Conservation (phyloP, 768 basidiomycete species). For the Termitomyces bulborhizus region DNA sequence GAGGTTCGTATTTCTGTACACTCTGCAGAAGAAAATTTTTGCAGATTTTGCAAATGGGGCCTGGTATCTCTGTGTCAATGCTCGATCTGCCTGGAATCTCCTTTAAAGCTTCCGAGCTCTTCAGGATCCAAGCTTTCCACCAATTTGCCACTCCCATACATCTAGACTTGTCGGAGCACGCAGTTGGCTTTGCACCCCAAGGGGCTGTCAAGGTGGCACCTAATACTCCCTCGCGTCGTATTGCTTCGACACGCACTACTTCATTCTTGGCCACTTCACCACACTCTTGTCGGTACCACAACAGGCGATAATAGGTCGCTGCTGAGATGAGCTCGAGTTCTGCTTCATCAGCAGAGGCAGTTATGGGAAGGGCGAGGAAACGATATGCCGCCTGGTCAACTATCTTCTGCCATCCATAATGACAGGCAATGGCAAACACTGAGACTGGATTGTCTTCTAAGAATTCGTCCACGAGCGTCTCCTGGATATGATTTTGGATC, state of each 20-base stretch:
- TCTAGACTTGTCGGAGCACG: background rate
- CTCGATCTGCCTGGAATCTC: slow-evolving; percentile 5
- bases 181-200: slow-evolving; percentile 4
- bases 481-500: slow-evolving; percentile 26
- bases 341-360: slow-evolving; percentile 27
- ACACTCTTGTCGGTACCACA: slow-evolving; percentile 34
- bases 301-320: slow-evolving; percentile 32
- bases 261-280: slow-evolving; percentile 19
- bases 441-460: slow-evolving; percentile 31
- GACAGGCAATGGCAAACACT: slow-evolving; percentile 38
- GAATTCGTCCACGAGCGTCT: slow-evolving; percentile 26
- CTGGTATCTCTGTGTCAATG: slow-evolving; percentile 12
- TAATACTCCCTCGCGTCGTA: no score
- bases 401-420: slow-evolving; percentile 28
- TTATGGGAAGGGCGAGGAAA: slow-evolving; percentile 25
- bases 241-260: slow-evolving; percentile 9
- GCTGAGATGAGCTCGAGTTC: slow-evolving; percentile 37
- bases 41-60: slow-evolving; percentile 23
- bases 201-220: slow-evolving; percentile 1
- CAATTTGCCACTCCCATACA: slow-evolving; percentile 19
- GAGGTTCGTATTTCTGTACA: slow-evolving; percentile 23
- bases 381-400: slow-evolving; percentile 27
- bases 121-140: slow-evolving; percentile 28
- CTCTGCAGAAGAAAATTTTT: slow-evolving; percentile 18
- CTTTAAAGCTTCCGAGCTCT: slow-evolving; percentile 23